Conservation (phyloP, 164 flowering plant genomes). For the Aristolochia fimbriata region DNA sequence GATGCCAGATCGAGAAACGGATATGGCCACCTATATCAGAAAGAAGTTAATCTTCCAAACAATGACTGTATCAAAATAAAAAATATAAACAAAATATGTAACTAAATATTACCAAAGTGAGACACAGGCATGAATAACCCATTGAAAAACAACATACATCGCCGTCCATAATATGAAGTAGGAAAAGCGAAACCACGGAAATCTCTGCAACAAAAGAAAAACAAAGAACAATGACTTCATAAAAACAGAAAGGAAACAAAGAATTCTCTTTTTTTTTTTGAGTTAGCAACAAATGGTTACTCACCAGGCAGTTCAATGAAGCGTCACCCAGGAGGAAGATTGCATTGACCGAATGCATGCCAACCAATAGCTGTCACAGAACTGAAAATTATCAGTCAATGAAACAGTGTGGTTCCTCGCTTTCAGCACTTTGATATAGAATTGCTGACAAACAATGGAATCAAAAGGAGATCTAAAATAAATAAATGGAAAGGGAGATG, state of each 20-base stretch:
- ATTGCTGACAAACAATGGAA: too few species aligned
- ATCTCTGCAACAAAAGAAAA: constrained; percentile 32
- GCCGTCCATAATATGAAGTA: constrained; percentile 80
- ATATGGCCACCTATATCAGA: constrained; percentile 44
- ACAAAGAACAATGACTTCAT: background rate
- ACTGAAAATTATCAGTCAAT: background rate
- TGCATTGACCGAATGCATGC: constrained; percentile 79
- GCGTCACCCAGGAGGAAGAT: constrained; percentile 74
- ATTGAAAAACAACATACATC: constrained; percentile 60
- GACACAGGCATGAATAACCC: constrained; percentile 73
- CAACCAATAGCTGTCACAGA: constrained; percentile 49
- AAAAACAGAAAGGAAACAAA: background rate
- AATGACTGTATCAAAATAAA: background rate
- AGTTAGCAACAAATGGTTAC: constrained; percentile 3
- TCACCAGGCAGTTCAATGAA: constrained; percentile 68
- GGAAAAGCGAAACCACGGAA: constrained; percentile 81
- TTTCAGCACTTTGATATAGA: too few species aligned
- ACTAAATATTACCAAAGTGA: constrained; percentile 33
- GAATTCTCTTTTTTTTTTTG: background rate
- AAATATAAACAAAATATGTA: background rate
- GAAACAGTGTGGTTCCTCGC: background rate
- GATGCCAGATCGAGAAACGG: constrained; percentile 65
- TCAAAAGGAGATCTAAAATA: background rate
- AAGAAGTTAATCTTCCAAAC: background rate
- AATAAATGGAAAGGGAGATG: background rate